A percentile compares a stretch with the other conserved stretches of the same genome.
Evolutionary conservation across 1,284 basidiomycete species (phyloP).

Genomic region (Marasmius fiardii): DNA sequence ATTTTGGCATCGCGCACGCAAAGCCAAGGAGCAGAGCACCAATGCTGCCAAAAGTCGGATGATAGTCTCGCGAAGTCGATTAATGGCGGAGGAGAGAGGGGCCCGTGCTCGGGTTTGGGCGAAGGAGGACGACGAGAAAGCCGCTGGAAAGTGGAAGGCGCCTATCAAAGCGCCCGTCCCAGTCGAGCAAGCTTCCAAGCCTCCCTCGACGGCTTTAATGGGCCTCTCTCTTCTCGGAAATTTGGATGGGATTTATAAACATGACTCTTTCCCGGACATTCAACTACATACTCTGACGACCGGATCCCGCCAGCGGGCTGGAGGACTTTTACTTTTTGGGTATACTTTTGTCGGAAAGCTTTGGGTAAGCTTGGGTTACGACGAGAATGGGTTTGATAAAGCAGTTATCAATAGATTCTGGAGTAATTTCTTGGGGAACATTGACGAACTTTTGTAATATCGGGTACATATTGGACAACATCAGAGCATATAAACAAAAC

Average conservation of each 20-base stretch:
- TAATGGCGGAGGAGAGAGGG: slow-evolving; percentile 65
- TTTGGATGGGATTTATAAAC: slow-evolving; percentile 74
- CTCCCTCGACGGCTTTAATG: slow-evolving; percentile 59
- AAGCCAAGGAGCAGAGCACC: slow-evolving; percentile 64
- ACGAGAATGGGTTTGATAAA: slow-evolving; percentile 65
- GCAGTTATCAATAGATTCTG: slow-evolving; percentile 57
- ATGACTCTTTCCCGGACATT: slow-evolving; percentile 49
- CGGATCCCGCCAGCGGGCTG: slow-evolving; percentile 69
- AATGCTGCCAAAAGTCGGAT: slow-evolving; percentile 59
- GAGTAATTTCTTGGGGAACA: slow-evolving; percentile 44
- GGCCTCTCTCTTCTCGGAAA: slow-evolving; percentile 78
- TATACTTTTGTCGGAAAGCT: slow-evolving; percentile 73
- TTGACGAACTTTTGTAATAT: slow-evolving; percentile 37
- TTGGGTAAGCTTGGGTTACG: slow-evolving; percentile 75
- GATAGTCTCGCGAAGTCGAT: slow-evolving; percentile 52
- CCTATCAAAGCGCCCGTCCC: slow-evolving; percentile 20
- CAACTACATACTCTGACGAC: slow-evolving; percentile 71
- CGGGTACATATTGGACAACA: neutral
- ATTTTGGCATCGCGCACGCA: slow-evolving; percentile 75
- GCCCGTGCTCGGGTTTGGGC: slow-evolving; percentile 61
- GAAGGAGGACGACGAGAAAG: slow-evolving; percentile 67
- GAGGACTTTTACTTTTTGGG: slow-evolving; percentile 72
- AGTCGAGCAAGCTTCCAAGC: slow-evolving; percentile 20
- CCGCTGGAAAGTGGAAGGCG: slow-evolving; percentile 37
- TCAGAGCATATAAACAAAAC: neutral